Evolutionary conservation across 345 rosid species (phyloP).

Genomic region (Arabis alpina): DNA sequence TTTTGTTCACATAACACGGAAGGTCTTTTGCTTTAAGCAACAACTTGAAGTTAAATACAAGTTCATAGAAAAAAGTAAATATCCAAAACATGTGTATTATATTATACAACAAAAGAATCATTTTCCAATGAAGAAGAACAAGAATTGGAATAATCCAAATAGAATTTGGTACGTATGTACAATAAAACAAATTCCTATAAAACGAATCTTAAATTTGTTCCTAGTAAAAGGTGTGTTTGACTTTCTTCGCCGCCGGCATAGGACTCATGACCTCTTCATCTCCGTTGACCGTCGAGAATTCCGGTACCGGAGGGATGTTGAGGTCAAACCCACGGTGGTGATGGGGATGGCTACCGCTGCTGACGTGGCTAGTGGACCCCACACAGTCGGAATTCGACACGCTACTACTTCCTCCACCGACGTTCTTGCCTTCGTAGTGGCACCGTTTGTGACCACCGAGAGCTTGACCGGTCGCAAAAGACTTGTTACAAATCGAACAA

Average conservation of each 20-base stretch:
- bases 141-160: neutral
- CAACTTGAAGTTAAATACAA: neutral
- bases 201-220: neutral
- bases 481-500: conserved; percentile 68
- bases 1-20: too few relatives aligned
- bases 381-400: conserved; percentile 51
- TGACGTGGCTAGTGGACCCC: conserved; percentile 59
- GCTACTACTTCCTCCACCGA: conserved; percentile 34
- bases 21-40: too few relatives aligned
- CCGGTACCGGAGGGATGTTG: conserved; percentile 70
- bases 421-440: conserved; percentile 59
- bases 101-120: conserved; percentile 12
- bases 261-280: conserved; percentile 68
- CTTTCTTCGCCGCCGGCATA: conserved; percentile 50
- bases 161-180: conserved; percentile 18
- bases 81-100: neutral
- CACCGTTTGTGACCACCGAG: conserved; percentile 79
- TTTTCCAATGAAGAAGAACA: conserved; percentile 7
- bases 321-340: conserved; percentile 61
- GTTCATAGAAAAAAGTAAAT: neutral
- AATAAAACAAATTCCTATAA: conserved; percentile 6
- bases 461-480: conserved; percentile 72
- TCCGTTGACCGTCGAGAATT: conserved; percentile 45
- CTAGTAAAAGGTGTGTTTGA: neutral
- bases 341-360: conserved; percentile 49